Conservation (phyloP, 2,329 filamentous ascomycete genomes). For the Kalmusia sp. region DNA sequence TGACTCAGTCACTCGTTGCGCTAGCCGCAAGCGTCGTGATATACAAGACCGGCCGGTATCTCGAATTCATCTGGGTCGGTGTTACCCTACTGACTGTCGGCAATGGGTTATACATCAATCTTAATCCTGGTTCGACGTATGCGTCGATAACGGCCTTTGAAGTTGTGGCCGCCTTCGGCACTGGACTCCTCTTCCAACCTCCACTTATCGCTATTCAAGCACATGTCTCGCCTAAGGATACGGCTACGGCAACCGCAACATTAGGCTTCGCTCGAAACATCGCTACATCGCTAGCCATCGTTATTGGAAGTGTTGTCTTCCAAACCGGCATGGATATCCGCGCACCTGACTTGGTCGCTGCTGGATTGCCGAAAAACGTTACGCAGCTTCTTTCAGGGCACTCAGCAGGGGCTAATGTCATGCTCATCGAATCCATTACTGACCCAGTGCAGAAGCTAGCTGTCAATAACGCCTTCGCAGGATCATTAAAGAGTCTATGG, state of each 20-base stretch:
- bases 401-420: constrained; percentile 64
- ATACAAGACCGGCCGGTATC: constrained; percentile 45
- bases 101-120: constrained; percentile 19
- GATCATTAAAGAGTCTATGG: constrained; percentile 48
- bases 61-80: constrained; percentile 26
- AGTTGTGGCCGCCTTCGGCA: constrained; percentile 55
- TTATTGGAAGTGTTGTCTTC: constrained; percentile 54
- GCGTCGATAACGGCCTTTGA: constrained; percentile 56
- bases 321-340: constrained; percentile 64
- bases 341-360: constrained; percentile 53
- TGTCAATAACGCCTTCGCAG: constrained; percentile 45
- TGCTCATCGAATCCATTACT: constrained; percentile 58
- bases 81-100: constrained; percentile 17
- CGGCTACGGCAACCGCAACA: constrained; percentile 55
- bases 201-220: constrained; percentile 61
- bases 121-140: constrained; percentile 8
- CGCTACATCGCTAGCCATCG: constrained; percentile 51
- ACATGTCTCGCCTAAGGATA: constrained; percentile 53
- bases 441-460: constrained; percentile 45
- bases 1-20: constrained; percentile 48
- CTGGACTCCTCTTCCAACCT: constrained; percentile 57
- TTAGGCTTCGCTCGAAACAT: constrained; percentile 51
- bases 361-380: constrained; percentile 56
- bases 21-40: constrained; percentile 52
- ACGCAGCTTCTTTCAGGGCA: constrained; percentile 60